Evolutionary conservation across 352 stramenopile genomes (phyloP), one percentile per base, ranked within the genome.

Genomic region (Thalassiosira pacifica): DNA sequence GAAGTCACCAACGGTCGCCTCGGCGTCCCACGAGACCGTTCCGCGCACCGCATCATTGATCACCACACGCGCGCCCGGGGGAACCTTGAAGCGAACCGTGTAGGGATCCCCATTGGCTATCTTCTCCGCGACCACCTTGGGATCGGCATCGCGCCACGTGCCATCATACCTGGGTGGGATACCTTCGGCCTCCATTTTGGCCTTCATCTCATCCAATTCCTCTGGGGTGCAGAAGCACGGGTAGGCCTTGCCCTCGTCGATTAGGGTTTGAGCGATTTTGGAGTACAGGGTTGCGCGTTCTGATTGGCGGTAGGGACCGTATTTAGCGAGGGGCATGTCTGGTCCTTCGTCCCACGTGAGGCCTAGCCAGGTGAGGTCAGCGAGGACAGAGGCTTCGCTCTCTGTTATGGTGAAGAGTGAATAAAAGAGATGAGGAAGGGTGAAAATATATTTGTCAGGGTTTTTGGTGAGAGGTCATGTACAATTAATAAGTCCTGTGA

Each of bases 321-420:
- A 97, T 40, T 83, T 83, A 13, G 69, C 78, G 0, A 96, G 96
- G 40, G 96, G 95, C 29, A 91, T 93, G 63, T 96, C 97, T 1
- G 98, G 98, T 31, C 98, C 98, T 96, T 99, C 98, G 85, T 99
- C 98, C 88, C 98, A 98, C n/a, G 96, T 79, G 4, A 99, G 85
- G n/a, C 97, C 97, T 40, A 98, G 96, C 97, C 97, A 99, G 57
- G 94, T 91, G 70, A 99, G 79, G 68, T 94, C 92, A 26, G 76
- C 83, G 16, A 95, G 66, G 8, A 95, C 90, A 27, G 87, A 92
- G 61, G 89, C 40, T 83, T 95, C 91, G 19, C 85, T 92, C 87
- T 95, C 91, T 83, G n/a, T n/a, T n/a, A n/a, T n/a, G n/a, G n/a
- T n/a, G n/a, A n/a, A n/a, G n/a, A 16, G 59, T 31, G 27, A 29